phyloP scores from a whole-genome alignment of 2,329 filamentous ascomycete species.

The Lojkania enalia region DNA sequence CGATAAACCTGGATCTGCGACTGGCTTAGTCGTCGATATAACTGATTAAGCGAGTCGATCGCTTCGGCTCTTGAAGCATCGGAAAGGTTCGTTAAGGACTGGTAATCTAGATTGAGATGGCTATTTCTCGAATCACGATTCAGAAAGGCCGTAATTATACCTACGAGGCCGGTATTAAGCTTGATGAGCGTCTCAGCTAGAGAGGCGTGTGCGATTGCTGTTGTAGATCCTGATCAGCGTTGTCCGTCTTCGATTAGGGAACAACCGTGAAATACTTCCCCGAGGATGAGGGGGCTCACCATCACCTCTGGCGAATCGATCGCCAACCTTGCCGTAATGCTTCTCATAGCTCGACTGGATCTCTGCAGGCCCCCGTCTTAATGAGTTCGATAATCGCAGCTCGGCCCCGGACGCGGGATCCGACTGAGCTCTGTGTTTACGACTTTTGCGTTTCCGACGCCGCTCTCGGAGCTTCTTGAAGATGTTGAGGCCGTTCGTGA shows the following conservation, averaged over 20 bases:
- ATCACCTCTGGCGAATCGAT: slow-evolving; percentile 50
- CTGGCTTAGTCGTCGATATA: slow-evolving; percentile 45
- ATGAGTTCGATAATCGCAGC: slow-evolving; percentile 44
- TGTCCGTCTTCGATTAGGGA: slow-evolving; percentile 5
- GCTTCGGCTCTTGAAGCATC: slow-evolving; percentile 51
- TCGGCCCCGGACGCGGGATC: slow-evolving; percentile 38
- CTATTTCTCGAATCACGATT: slow-evolving; percentile 39
- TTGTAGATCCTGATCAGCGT: slow-evolving; percentile 10
- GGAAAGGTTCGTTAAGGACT: slow-evolving; percentile 50
- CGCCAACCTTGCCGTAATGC: slow-evolving; percentile 43
- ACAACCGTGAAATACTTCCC: slow-evolving; percentile 6
- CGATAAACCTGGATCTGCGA: slow-evolving; percentile 40
- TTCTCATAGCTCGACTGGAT: slow-evolving; percentile 48
- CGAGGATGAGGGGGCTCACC: slow-evolving; percentile 42
- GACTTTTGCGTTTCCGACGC: slow-evolving; percentile 34
- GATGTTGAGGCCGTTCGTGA: slow-evolving; percentile 50
- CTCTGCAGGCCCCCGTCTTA: slow-evolving; percentile 48
- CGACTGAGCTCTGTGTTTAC: slow-evolving; percentile 20
- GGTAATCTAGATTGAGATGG: slow-evolving; percentile 47
- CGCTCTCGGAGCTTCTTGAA: slow-evolving; percentile 48
- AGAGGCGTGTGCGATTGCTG: slow-evolving; percentile 51
- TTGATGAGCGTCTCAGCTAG: slow-evolving; percentile 51
- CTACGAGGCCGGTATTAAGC: slow-evolving; percentile 52
- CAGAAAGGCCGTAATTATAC: slow-evolving; percentile 51
- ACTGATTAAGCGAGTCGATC: slow-evolving; percentile 45